Base-by-base conservation (phyloP, 495 filamentous ascomycete species). In the Podospora comata region DNA sequence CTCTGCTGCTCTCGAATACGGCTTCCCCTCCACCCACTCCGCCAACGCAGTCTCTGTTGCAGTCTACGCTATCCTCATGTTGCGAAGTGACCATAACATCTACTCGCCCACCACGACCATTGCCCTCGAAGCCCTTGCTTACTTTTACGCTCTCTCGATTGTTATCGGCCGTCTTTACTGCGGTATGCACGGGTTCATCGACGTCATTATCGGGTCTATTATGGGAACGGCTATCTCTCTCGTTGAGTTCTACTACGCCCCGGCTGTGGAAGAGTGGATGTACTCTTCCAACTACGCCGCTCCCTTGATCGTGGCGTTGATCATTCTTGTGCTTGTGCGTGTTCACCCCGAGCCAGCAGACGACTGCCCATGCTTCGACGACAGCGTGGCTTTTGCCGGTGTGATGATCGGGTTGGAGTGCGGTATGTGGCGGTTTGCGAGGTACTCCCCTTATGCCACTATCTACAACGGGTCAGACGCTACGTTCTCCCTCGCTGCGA, bases 141-240 rank as follows among this genome's bases (percentile, higher is more conserved):
- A 93, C 77, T 85, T 90, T 64, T 99, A 98, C 73, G 92, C 91
- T 13, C 76, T 87, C n/a, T 97, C 94, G 26, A 97, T 99, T 70
- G 83, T 97, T 28, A 72, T 98, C 65, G 95, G 95, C 23, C 87
- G 95, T 59, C 80, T 99, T 26, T 98, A 98, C 79, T 98, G 95
- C 75, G 95, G 95, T 62, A 99, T 99, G 95, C 95, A 99, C 79
- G 95, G 95, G 48, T 95, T 99, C 79, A 81, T 97, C 55, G 95
- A 99, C 77, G 92, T 96, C 15, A 78, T 92, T 16, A 75, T 94
- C 69, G 95, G 95, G 2, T 90, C 87, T 62, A 69, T 86, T 20
- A 83, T 98, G 64, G 95, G 94, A 19, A 88, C 88, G 26, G 67
- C 75, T 32, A 85, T 87, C 67, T 82, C 92, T 2, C 76, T 90